Evolutionary conservation across 1,139 yeast genomes (phyloP), one percentile per base, ranked within the genome.

Genomic region (Tardiomyces depauwii): DNA sequence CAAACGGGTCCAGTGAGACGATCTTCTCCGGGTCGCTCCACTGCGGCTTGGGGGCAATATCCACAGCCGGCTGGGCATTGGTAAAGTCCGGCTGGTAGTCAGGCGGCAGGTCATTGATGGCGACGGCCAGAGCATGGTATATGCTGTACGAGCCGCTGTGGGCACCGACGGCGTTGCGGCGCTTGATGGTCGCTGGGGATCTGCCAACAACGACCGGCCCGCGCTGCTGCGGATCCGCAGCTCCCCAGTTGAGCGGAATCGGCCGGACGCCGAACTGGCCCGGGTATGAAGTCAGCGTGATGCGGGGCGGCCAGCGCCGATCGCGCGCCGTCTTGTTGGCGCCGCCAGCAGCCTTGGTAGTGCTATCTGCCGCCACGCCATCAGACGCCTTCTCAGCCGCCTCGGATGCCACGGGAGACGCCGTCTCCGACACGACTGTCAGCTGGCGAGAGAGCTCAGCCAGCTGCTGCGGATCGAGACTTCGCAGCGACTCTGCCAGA

Each of bases 71-170:
- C 56, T 77, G 73, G 18, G 82, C 72, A 56, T 77, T 76, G 44
- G 80, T 73, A 57, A 72, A 78, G 53, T 78, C 78, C n/a, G 82
- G 78, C 45, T 61, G 61, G 57, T 77, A 76, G 46, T 67, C 62
- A 30, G 70, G 63, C 43, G 76, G 71, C 52, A 78, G 62, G 56
- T 76, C 80, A 47, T 72, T 71, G 18, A 78, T 67, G 13, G 75
- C 82, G 42, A 76, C 73, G 2, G 81, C 80, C 46, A 78, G 63
- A 2, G 82, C 82, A 53, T 76, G 81, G 61, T 78, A 78, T 45
- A 77, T 68, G 25, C 77, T 70, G 55, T 78, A 78, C 14, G 80
- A 74, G 28, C 83, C 82, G 6, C 79, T 67, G 52, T 76, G 79
- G 9, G 81, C 79, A 44, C 83, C 83, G 51, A 77, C 73, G 33